A percentile compares a stretch with the other conserved stretches of the same genome.
Conservation (phyloP, 805 yeast species). For the Monosporozyma servazzii region DNA sequence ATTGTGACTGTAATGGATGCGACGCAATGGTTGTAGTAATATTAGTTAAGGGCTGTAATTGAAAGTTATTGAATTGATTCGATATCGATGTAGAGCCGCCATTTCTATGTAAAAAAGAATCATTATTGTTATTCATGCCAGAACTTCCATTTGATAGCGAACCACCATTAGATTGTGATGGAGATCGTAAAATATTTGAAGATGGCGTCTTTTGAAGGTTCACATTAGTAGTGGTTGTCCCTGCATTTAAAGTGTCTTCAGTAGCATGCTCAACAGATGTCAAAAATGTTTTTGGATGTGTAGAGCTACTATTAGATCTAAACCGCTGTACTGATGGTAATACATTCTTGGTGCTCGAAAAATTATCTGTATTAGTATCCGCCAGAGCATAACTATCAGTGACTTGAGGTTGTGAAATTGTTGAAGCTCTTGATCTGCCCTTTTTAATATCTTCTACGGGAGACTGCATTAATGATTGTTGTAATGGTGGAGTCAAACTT, state of each 20-base stretch:
- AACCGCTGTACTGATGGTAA: background rate
- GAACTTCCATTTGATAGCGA: background rate
- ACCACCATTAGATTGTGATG: conserved; percentile 1
- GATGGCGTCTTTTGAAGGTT: background rate
- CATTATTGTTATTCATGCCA: background rate
- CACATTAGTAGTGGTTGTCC: background rate
- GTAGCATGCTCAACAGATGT: background rate
- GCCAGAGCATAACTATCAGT: background rate
- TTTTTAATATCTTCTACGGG: background rate
- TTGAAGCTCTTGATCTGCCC: background rate
- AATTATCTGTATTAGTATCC: background rate
- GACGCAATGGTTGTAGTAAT: background rate
- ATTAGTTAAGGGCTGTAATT: conserved; percentile 2
- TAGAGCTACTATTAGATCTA: background rate
- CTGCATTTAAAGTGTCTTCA: background rate
- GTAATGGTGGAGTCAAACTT: background rate
- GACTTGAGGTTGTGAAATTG: background rate
- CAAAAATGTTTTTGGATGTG: background rate
- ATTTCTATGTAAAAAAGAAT: background rate
- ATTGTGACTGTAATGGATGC: background rate
- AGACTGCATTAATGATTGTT: background rate
- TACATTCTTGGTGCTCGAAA: background rate
- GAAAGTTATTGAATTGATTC: background rate
- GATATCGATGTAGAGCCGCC: background rate
- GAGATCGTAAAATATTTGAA: background rate